Conservation (phyloP, 1,284 basidiomycete genomes). For the Irpex sp. region DNA sequence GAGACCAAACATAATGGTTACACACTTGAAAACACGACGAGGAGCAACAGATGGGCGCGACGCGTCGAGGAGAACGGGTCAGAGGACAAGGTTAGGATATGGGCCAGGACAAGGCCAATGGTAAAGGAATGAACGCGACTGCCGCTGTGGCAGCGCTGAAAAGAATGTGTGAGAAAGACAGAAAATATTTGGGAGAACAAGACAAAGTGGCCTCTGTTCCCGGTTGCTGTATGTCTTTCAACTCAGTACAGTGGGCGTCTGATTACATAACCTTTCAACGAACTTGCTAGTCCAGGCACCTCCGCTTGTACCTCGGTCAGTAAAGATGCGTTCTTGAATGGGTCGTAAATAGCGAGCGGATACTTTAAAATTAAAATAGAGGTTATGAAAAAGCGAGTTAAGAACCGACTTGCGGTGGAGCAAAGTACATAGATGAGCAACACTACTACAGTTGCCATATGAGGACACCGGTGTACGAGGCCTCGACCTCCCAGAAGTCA, state of each 20-base stretch:
- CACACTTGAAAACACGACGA: neutral
- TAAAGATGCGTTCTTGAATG: too few species aligned
- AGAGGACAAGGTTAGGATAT: neutral
- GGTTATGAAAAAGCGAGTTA: neutral
- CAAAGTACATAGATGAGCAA: neutral
- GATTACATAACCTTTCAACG: neutral
- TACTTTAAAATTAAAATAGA: neutral
- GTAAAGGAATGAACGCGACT: neutral
- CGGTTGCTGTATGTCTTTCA: neutral
- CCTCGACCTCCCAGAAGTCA: neutral
- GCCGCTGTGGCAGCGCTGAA: neutral
- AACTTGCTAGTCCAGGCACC: neutral
- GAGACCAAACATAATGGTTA: constrained; percentile 65
- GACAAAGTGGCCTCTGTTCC: neutral
- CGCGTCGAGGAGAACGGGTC: neutral
- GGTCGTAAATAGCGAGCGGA: too few species aligned
- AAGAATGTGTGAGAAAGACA: constrained; percentile 1
- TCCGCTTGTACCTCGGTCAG: neutral
- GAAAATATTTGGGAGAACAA: constrained; percentile 8
- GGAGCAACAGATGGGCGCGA: neutral
- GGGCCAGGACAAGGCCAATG: neutral
- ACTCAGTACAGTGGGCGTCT: neutral
- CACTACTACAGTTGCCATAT: neutral
- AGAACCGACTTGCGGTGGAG: neutral
- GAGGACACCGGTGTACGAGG: neutral